Conservation (phyloP, 148 eudicot species). For the Tetragonia tetragonoides region DNA sequence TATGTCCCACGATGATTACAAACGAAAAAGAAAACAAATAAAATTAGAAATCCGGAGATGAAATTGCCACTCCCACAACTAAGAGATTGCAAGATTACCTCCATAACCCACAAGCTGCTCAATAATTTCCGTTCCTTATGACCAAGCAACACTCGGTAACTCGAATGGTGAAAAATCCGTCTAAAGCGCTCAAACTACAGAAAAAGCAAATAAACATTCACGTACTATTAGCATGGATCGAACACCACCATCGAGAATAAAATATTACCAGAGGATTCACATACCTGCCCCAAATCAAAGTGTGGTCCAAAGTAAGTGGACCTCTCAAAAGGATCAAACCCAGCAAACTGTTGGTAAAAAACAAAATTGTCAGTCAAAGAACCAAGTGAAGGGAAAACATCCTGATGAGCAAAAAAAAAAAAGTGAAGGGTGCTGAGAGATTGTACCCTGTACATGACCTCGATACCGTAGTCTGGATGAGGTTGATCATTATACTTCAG, state of each 20-base stretch:
- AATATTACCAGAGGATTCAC: constrained; percentile 8
- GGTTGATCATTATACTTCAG: constrained; percentile 94
- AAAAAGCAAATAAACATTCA: constrained; percentile 8
- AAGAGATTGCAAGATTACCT: constrained; percentile 45
- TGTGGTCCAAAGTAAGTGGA: constrained; percentile 94
- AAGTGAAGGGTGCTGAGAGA: neutral
- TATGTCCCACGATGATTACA: neutral
- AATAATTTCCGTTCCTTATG: constrained; percentile 80
- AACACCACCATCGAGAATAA: neutral
- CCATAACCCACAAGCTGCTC: constrained; percentile 75
- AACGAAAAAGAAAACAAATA: neutral
- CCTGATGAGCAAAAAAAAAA: too few relatives aligned
- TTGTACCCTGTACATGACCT: constrained; percentile 93
- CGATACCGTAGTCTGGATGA: constrained; percentile 82
- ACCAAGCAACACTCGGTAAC: constrained; percentile 76
- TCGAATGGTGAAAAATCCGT: constrained; percentile 86
- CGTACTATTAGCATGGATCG: neutral
- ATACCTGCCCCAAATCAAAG: constrained; percentile 95
- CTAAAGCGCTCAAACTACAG: constrained; percentile 89
- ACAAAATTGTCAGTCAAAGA: neutral
- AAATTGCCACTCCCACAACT: neutral
- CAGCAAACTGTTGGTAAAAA: constrained; percentile 66
- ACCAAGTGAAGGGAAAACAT: constrained; percentile 8
- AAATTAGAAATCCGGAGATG: neutral
- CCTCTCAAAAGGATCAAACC: constrained; percentile 97